Percentiles rank a stretch among this genome's conserved stretches.
phyloP scores from a whole-genome alignment of 1,139 yeast species.

The Trichomonascaceae sp. region DNA sequence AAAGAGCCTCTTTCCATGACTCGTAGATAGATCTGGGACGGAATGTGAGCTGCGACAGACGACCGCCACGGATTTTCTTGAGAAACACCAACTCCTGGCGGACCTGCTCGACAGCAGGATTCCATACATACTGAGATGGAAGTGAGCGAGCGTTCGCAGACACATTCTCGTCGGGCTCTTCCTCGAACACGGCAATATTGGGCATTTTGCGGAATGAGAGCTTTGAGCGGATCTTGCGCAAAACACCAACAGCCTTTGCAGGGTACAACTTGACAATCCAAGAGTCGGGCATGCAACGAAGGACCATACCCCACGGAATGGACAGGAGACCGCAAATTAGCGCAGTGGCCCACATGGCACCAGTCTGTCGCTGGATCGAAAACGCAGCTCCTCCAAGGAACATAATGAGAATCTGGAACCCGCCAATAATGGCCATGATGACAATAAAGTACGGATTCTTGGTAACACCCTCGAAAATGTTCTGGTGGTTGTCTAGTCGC shows the following conservation, averaged over 20 bases:
- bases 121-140: constrained; percentile 18
- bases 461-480: constrained; percentile 69
- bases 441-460: constrained; percentile 70
- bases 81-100: constrained; percentile 26
- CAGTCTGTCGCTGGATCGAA: constrained; percentile 63
- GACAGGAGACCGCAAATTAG: constrained; percentile 71
- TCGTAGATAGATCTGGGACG: constrained; percentile 19
- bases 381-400: constrained; percentile 96
- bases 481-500: constrained; percentile 80
- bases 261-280: constrained; percentile 68
- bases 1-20: constrained; percentile 17
- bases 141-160: not conserved
- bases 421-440: constrained; percentile 64
- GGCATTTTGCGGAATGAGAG: constrained; percentile 12
- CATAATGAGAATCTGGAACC: constrained; percentile 81
- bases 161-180: constrained; percentile 8
- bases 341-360: constrained; percentile 84
- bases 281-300: constrained; percentile 72
- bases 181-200: constrained; percentile 13
- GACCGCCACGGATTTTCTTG: constrained; percentile 29
- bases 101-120: constrained; percentile 30
- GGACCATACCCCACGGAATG: constrained; percentile 62
- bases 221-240: constrained; percentile 22
- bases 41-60: constrained; percentile 24
- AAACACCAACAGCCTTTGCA: constrained; percentile 38